A percentile compares a stretch with the other conserved stretches of the same genome.
Evolutionary conservation across 352 stramenopile species (phyloP).

Genomic region (Elongisporangium anandrum): DNA sequence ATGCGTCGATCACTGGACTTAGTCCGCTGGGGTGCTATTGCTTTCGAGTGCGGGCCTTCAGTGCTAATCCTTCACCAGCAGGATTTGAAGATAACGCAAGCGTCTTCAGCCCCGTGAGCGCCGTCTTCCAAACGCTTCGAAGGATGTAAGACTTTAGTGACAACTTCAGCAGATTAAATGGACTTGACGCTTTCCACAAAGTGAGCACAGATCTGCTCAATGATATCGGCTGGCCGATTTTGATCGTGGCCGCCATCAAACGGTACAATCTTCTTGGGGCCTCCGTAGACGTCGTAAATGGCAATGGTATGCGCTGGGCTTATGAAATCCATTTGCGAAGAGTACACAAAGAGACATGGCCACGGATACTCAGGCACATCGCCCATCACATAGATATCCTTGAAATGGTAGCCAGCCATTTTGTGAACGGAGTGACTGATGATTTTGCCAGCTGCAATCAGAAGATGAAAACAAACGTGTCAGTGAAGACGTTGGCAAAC

Average conservation of each 20-base stretch:
- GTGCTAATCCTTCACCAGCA: neutral
- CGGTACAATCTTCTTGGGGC: slow-evolving; percentile 48
- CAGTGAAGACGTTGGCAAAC: neutral
- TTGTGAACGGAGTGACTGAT: slow-evolving; percentile 65
- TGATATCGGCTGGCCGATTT: slow-evolving; percentile 45
- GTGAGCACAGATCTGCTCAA: slow-evolving; percentile 14
- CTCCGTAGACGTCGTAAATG: slow-evolving; percentile 54
- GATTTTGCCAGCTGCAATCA: slow-evolving; percentile 43
- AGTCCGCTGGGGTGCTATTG: slow-evolving; percentile 16
- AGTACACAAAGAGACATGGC: slow-evolving; percentile 64
- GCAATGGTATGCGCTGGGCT: slow-evolving; percentile 45
- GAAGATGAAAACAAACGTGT: neutral
- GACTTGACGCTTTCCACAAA: neutral
- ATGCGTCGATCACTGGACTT: slow-evolving; percentile 10
- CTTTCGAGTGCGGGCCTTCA: slow-evolving; percentile 15
- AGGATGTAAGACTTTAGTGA: slow-evolving; percentile 12
- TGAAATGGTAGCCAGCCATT: slow-evolving; percentile 47
- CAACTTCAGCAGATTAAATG: neutral
- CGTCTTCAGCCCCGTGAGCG: slow-evolving; percentile 15
- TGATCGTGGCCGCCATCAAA: slow-evolving; percentile 58
- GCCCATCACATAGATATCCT: slow-evolving; percentile 49
- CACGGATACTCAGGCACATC: slow-evolving; percentile 30
- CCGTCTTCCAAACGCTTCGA: slow-evolving; percentile 19
- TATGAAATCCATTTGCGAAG: slow-evolving; percentile 74
- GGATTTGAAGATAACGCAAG: slow-evolving; percentile 3